A percentile compares a stretch with the other conserved stretches of the same genome.
Conservation (phyloP, 257 asterid genomes). For the Nicotiana paniculata region DNA sequence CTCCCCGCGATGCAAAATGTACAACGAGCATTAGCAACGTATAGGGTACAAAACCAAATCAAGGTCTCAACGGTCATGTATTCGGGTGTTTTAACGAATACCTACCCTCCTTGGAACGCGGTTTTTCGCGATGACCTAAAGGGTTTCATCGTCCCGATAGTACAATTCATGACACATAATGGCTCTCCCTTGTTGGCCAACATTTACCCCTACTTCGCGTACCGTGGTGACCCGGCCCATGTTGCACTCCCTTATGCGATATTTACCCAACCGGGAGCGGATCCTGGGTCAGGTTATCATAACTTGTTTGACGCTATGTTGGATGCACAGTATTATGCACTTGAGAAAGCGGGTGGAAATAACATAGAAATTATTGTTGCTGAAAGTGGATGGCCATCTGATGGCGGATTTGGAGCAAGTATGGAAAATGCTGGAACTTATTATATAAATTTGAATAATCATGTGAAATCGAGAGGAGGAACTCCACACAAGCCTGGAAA, state of each 20-base stretch:
- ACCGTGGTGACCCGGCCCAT: neutral
- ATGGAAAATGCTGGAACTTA: constrained; percentile 13
- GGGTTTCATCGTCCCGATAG: constrained; percentile 8
- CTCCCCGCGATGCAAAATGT: constrained; percentile 29
- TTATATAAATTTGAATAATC: constrained; percentile 12
- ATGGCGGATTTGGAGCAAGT: constrained; percentile 18
- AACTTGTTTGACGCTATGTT: constrained; percentile 32
- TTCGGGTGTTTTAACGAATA: neutral
- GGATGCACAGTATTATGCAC: constrained; percentile 23
- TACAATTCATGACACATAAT: constrained; percentile 8
- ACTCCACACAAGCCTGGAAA: constrained; percentile 33
- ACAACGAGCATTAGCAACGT: neutral
- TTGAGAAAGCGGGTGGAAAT: constrained; percentile 20
- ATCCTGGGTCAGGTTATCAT: constrained; percentile 7
- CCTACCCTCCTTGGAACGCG: constrained; percentile 27
- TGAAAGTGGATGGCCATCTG: constrained; percentile 42
- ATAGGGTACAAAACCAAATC: constrained; percentile 10
- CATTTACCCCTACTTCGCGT: constrained; percentile 21
- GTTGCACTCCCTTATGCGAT: constrained; percentile 14
- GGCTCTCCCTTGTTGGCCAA: constrained; percentile 21
- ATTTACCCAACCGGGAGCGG: constrained; percentile 15
- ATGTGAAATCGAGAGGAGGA: constrained; percentile 10
- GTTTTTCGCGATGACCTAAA: neutral
- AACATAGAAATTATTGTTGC: constrained; percentile 22
- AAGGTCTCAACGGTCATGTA: constrained; percentile 25